Evolutionary conservation across 2,329 filamentous ascomycete species (phyloP).

Genomic region (Colletotrichum scovillei): DNA sequence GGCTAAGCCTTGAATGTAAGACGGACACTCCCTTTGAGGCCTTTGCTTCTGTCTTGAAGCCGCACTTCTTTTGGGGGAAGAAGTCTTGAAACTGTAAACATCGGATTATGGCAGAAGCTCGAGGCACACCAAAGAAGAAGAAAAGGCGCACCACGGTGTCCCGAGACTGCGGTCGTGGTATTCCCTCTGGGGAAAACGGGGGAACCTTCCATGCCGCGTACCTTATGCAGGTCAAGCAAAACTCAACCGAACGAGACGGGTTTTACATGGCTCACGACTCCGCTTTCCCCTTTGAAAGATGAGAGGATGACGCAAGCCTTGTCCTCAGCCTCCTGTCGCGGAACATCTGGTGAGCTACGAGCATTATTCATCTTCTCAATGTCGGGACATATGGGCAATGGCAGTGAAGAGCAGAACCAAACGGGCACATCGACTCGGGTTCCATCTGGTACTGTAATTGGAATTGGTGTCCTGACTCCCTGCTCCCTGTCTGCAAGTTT

Average conservation of each 20-base stretch:
- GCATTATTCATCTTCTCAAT: background rate
- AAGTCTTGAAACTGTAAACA: slow-evolving; percentile 27
- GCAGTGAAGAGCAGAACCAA: background rate
- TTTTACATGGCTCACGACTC: background rate
- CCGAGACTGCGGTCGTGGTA: slow-evolving; percentile 21
- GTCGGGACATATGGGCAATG: background rate
- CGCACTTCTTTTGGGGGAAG: background rate
- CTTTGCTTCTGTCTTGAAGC: background rate
- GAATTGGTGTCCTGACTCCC: background rate
- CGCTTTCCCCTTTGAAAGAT: background rate
- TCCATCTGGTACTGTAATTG: background rate
- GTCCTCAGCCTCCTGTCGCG: background rate
- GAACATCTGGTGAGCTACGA: background rate
- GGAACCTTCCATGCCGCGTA: slow-evolving; percentile 9
- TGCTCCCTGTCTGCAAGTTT: background rate
- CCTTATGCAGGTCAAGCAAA: slow-evolving; percentile 5
- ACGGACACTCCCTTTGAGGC: background rate
- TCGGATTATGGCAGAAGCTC: slow-evolving; percentile 9
- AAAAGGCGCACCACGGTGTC: background rate
- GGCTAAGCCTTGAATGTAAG: background rate
- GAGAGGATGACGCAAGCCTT: slow-evolving; percentile 6
- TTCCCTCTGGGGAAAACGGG: background rate
- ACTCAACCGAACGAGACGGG: background rate
- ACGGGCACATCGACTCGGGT: background rate
- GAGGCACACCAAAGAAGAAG: background rate